Conservation (phyloP, 2,329 filamentous ascomycete species). For the Diaporthe helianthi region DNA sequence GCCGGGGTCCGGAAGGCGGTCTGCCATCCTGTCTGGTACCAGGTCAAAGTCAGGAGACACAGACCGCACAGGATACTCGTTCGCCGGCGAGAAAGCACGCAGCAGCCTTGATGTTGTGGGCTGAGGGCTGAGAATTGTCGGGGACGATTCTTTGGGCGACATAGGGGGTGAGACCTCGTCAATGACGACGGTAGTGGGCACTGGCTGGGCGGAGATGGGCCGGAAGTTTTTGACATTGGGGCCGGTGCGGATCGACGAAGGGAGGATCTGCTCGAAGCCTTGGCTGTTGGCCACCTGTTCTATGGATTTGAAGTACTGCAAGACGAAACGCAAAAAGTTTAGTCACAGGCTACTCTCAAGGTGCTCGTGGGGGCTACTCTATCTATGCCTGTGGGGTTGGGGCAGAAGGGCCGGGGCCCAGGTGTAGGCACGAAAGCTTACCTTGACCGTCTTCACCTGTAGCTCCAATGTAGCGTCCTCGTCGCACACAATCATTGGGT, state of each 20-base stretch:
- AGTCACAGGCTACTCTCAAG: background rate
- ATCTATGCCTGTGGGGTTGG: too few relatives aligned
- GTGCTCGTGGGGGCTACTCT: background rate
- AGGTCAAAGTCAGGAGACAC: slow-evolving; percentile 66
- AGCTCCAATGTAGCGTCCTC: slow-evolving; percentile 73
- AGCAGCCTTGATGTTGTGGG: slow-evolving; percentile 63
- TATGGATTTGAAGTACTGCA: slow-evolving; percentile 66
- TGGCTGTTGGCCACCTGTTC: slow-evolving; percentile 59
- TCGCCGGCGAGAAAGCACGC: slow-evolving; percentile 58
- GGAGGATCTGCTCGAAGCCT: slow-evolving; percentile 55
- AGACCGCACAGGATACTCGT: slow-evolving; percentile 62
- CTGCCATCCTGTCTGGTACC: slow-evolving; percentile 68
- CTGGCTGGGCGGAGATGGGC: slow-evolving; percentile 36
- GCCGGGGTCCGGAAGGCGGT: slow-evolving; percentile 59
- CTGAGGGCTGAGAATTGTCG: slow-evolving; percentile 60
- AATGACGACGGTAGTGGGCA: slow-evolving; percentile 48
- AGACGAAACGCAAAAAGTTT: background rate
- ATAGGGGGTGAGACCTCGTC: slow-evolving; percentile 45
- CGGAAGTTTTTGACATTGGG: slow-evolving; percentile 39
- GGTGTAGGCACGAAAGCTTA: slow-evolving; percentile 33
- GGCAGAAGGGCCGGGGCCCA: background rate
- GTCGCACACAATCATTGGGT: slow-evolving; percentile 77
- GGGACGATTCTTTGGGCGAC: slow-evolving; percentile 41
- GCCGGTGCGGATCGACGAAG: slow-evolving; percentile 62
- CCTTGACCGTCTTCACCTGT: slow-evolving; percentile 69